A percentile compares a stretch with the other conserved stretches of the same genome.
phyloP scores from a whole-genome alignment of 257 asterid species.

The Solanum dulcamara region DNA sequence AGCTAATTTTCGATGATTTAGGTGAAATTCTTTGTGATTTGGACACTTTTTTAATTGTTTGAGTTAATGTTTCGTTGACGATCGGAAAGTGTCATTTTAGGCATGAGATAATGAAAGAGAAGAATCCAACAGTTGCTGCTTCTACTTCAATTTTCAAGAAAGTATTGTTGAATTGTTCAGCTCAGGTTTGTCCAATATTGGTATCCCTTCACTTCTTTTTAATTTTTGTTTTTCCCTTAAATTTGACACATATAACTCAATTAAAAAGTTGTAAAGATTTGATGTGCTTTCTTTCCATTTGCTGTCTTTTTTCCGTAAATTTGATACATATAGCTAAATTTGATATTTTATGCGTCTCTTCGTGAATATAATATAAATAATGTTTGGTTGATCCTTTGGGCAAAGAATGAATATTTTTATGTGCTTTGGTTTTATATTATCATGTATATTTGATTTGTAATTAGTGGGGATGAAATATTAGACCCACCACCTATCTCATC shows the following conservation, averaged over 20 bases:
- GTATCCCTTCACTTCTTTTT: not conserved
- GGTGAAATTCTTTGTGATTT: not conserved
- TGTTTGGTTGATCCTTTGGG: not conserved
- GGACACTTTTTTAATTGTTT: not conserved
- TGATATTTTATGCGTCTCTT: not conserved
- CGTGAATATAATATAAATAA: not conserved
- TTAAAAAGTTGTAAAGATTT: not conserved
- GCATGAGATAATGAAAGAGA: constrained; percentile 63
- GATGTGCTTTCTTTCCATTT: not conserved
- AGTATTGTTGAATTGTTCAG: constrained; percentile 54
- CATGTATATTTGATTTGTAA: not conserved
- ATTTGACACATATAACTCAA: not conserved
- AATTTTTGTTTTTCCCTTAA: not conserved
- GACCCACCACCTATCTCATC: not conserved
- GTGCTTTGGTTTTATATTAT: not conserved
- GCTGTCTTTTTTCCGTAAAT: not conserved
- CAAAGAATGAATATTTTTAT: not conserved
- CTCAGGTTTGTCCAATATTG: constrained; percentile 49
- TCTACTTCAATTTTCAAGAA: constrained; percentile 50
- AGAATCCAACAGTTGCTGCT: constrained; percentile 39
- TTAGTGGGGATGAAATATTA: not conserved
- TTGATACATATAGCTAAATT: not conserved
- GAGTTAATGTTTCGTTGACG: not conserved
- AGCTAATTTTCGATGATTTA: not conserved
- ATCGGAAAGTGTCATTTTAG: not conserved